Evolutionary conservation across 176 grass and related monocot genomes (phyloP).

Genomic region (Oryza rufipogon): DNA sequence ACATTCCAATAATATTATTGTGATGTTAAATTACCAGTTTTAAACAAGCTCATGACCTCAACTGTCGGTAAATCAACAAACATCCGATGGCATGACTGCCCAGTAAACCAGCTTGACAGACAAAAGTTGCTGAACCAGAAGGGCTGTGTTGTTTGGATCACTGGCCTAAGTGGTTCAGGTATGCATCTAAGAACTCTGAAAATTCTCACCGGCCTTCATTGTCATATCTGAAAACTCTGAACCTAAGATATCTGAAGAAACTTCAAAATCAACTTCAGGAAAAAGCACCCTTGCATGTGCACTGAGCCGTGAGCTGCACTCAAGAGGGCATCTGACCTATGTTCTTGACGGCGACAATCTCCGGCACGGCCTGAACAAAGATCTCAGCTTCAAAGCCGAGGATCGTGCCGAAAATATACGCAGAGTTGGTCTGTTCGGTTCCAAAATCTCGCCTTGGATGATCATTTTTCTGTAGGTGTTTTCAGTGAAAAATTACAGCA

Average conservation of each 20-base stretch:
- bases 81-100: slow-evolving; percentile 75
- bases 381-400: slow-evolving; percentile 75
- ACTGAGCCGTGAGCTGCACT: slow-evolving; percentile 60
- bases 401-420: slow-evolving; percentile 89
- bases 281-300: slow-evolving; percentile 83
- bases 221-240: neutral
- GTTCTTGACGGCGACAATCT: slow-evolving; percentile 88
- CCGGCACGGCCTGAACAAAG: slow-evolving; percentile 74
- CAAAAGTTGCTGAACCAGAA: slow-evolving; percentile 72
- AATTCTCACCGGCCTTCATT: neutral
- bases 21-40: slow-evolving; percentile 11
- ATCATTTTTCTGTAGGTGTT: neutral
- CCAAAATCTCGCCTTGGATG: neutral
- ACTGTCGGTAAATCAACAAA: slow-evolving; percentile 62
- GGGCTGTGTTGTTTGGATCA: slow-evolving; percentile 84
- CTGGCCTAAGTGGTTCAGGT: slow-evolving; percentile 84
- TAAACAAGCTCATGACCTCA: slow-evolving; percentile 39
- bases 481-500: neutral
- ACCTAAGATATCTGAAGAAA: neutral
- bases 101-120: slow-evolving; percentile 55
- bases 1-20: neutral
- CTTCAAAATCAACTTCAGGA: slow-evolving; percentile 27
- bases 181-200: neutral
- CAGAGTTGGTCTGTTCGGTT: slow-evolving; percentile 60
- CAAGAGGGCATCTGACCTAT: slow-evolving; percentile 62